Base-by-base conservation (phyloP, 257 asterid species). In the Fraxinus americana region DNA sequence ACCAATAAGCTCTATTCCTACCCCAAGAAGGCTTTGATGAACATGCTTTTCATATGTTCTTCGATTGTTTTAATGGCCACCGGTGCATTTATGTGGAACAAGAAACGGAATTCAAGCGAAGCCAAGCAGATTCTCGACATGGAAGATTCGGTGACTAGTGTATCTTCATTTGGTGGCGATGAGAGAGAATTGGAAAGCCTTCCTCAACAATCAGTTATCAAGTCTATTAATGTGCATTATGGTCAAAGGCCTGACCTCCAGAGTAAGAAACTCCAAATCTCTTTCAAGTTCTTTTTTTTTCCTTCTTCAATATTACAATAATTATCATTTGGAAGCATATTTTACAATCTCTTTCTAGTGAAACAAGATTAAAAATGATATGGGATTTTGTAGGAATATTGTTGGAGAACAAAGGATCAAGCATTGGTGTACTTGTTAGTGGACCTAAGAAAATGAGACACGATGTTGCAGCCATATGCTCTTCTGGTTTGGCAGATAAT, bases 401-500 rank as follows among this genome's bases (percentile, higher is more conserved):
- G 82, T 27, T 71, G 89, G 97, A 87, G 78, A 77, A 83, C 9
- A 88, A 92, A 80, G 99, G 94, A 81, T 73, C 91, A 54, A 91
- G 87, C 65, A 85, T 89, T 25, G 98, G 97, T 67, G 88, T 75
- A 14, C 91, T 93, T 71, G 98, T 90, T 23, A 85, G 96, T 43
- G 99, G 98, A 50, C 98, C 99, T 3, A 91, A 86, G 89, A 83
- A 81, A 65, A 85, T 95, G 97, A 91, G 92, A 82, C 82, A 89
- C 72, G 97, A 95, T 71, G 97, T 93, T 27, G 99, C 99, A 73
- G 87, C 84, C 76, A 88, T 95, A 54, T 95, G 99, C 75, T 85
- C 97, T 38, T 83, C 96, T 84, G 89, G 84, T 27, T 54, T 35
- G 67, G 90, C 92, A 54, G 88, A 87, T 17, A 90, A 93, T 83